Conservation (phyloP, 768 basidiomycete genomes). For the Lanmaoa pseudosensibilis region DNA sequence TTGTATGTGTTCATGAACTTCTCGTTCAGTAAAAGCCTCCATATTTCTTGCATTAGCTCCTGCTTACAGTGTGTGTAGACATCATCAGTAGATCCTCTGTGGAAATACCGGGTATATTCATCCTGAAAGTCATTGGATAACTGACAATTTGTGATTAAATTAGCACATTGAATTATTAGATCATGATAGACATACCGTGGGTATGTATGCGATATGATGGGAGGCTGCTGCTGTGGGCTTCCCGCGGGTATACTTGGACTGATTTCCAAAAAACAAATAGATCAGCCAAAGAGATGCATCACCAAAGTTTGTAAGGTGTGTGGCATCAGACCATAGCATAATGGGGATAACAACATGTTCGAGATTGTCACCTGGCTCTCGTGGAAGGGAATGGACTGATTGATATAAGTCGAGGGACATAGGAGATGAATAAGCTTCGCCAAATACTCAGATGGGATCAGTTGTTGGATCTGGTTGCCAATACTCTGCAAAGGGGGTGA, state of each 20-base stretch:
- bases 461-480: neutral
- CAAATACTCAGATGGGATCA: neutral
- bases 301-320: neutral
- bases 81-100: neutral
- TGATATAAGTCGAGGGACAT: neutral
- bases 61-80: constrained; percentile 18
- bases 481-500: neutral
- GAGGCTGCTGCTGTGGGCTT: neutral
- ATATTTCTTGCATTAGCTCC: constrained; percentile 23
- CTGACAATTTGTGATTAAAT: neutral
- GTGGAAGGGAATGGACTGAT: neutral
- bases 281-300: neutral
- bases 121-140: constrained; percentile 10
- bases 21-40: constrained; percentile 15
- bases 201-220: neutral
- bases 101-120: neutral
- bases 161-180: neutral
- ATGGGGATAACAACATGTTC: neutral
- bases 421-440: neutral
- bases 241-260: neutral
- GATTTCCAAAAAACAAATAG: neutral
- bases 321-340: neutral
- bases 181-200: neutral
- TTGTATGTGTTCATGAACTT: constrained; percentile 19
- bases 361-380: neutral